Base-by-base conservation (phyloP, 208 protist genomes). In the Herpetomonas tarakana region DNA sequence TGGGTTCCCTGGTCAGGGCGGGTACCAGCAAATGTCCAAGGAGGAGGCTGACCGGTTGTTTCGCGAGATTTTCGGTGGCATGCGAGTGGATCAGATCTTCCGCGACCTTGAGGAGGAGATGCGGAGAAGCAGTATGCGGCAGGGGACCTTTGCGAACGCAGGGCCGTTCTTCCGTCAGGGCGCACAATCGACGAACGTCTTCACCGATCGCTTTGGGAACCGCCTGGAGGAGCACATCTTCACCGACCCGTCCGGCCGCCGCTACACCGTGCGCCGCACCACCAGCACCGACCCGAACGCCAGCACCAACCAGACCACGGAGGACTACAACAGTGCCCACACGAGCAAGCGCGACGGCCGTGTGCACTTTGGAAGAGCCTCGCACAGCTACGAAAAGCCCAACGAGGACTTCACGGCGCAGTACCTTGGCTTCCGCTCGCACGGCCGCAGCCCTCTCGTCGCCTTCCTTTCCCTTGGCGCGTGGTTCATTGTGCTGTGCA, bases 61-160 rank as follows among this genome's bases (percentile, higher is more conserved):
- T 59, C 74, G 82, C 45, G 86, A 93, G 39, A 68, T 96, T 16
- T 96, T 96, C 58, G 86, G 86, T 28, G 80, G 84, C 24, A 88
- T 95, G 85, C 71, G 78, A 0, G 74, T 95, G 26, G 89, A 95
- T 22, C 80, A 92, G 58, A 92, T 95, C 56, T 92, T 95, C 64
- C 75, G 81, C 3, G 71, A 91, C 53, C 29, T 95, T 28, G 86
- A 95, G 62, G 78, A 88, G 49, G 79, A 89, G 61, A 83, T 91
- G 75, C 81, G 74, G 18, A 62, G 75, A 1, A 66, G 76, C 26
- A 57, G 61, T 25, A 71, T 73, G 16, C 62, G 53, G 27, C 49
- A 61, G 30, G 46, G 53, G 38, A 62, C 19, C 9, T 14, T 18
- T 14, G 6, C 35, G 35, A 41, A 41, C 14, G 35, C 35, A 6